These are phyloP conservation scores for Penicillium manginii DNA, from an alignment of 495 filamentous ascomycete genomes.

Conservation along the genomic window DNA sequence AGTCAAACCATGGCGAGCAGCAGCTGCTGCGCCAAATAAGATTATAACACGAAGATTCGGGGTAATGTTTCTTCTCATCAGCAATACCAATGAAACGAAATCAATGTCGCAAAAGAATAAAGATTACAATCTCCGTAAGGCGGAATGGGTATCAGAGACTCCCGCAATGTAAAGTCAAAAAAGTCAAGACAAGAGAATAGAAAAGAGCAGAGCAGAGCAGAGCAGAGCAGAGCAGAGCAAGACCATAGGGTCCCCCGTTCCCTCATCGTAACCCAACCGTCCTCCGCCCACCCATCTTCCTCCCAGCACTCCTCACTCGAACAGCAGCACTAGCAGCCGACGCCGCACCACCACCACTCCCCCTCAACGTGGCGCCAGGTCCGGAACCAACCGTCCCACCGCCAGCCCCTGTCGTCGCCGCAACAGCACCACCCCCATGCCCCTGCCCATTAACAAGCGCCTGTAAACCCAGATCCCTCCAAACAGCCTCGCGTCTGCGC, in stretches of 20 bases:
- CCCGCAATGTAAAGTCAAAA: slow-evolving; percentile 2
- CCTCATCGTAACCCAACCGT: slow-evolving; percentile 42
- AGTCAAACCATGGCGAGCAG: neutral
- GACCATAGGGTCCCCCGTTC: neutral
- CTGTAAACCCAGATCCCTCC: slow-evolving; percentile 83
- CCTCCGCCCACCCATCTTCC: slow-evolving; percentile 45
- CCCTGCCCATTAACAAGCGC: slow-evolving; percentile 61
- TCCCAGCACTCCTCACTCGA: slow-evolving; percentile 31
- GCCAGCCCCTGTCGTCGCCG: slow-evolving; percentile 14
- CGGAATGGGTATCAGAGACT: slow-evolving; percentile 17
- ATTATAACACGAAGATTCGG: slow-evolving; percentile 1
- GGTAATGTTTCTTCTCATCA: slow-evolving; percentile 10
- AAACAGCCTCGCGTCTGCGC: slow-evolving; percentile 66
- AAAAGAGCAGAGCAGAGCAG: neutral
- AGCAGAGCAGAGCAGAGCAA: neutral
- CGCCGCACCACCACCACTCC: slow-evolving; percentile 29
- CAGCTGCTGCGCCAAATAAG: neutral
- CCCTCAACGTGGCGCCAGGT: slow-evolving; percentile 55
- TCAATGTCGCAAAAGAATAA: slow-evolving; percentile 20
- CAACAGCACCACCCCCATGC: slow-evolving; percentile 19
- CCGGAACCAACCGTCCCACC: slow-evolving; percentile 38
- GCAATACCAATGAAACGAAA: slow-evolving; percentile 28
- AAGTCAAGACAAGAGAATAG: neutral
- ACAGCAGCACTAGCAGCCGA: slow-evolving; percentile 23
- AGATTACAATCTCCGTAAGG: slow-evolving; percentile 5